Base-by-base conservation (phyloP, 805 yeast species). In the Hanseniaspora jakobsenii region DNA sequence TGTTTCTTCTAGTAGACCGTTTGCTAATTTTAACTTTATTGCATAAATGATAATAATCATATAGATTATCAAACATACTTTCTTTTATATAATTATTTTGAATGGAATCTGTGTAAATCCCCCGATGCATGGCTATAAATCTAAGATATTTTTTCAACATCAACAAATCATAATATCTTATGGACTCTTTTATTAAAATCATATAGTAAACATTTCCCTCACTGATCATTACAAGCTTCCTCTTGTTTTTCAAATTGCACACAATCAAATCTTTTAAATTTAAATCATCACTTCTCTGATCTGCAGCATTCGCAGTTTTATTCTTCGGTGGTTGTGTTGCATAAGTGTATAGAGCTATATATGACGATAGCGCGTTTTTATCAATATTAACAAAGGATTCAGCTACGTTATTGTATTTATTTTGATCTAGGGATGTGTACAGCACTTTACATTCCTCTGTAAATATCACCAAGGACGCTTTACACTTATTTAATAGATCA, bases 361-460 rank as follows among this genome's bases (percentile, higher is more conserved):
- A 41, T 10, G 31, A 27, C 22, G 37, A 32, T 16, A 41, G 10
- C 7, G 45, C 45, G 24, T 41, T 41, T 19, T 27, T 41, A 22
- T 41, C 45, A 34, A 41, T 30, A 28, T 41, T 41, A 12, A 41
- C n/a, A 21, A 41, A 41, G 6, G 45, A 24, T 16, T 18, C 10
- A n/a, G 36, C 21, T 30, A 41, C n/a, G n/a, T n/a, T n/a, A n/a
- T n/a, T 32, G 9, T 41, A 28, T 12, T 34, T 32, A 6, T 32
- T 27, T 14, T 27, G 18, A 26, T 27, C 34, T 22, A 41, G 34
- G 4, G 45, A 41, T 21, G 45, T 41, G 31, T 41, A 41, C n/a
- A 31, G 3, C 5, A 41, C 34, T 10, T 41, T 26, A n/a, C 38
- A 34, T 1, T 28, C 26, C 19, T 29, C 12, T 9, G 26, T 27